Conservation (phyloP, 192 early-diverging fungal genomes). For the Phycomyces blakesleeanus region DNA sequence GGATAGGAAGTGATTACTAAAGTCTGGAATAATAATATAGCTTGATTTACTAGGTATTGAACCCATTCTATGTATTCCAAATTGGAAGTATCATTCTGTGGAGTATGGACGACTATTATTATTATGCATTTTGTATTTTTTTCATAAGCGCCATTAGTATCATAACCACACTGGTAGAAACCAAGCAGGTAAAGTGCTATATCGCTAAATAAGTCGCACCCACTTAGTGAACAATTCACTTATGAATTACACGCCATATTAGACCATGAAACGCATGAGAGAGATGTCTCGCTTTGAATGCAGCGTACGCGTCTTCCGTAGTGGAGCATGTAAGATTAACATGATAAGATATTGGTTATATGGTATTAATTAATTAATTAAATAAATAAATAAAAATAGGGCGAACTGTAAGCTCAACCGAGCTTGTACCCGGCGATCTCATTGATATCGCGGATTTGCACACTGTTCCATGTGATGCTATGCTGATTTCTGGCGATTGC, state of each 20-base stretch:
- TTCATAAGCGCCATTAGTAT: conserved; percentile 81
- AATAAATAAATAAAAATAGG: conserved; percentile 24
- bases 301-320: conserved; percentile 69
- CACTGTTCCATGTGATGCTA: conserved; percentile 86
- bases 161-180: conserved; percentile 74
- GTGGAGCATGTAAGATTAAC: conserved; percentile 47
- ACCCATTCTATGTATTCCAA: conserved; percentile 85
- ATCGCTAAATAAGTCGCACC: no score
- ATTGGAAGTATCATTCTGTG: conserved; percentile 72
- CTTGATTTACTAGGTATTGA: conserved; percentile 52
- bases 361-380: conserved; percentile 49
- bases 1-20: not conserved
- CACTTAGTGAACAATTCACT: no score
- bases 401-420: conserved; percentile 30
- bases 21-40: not conserved
- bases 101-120: conserved; percentile 91
- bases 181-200: conserved; percentile 53
- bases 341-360: not conserved
- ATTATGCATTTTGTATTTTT: conserved; percentile 92
- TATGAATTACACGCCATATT: no score
- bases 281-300: conserved; percentile 91
- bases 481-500: conserved; percentile 90
- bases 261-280: conserved; percentile 68
- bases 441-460: conserved; percentile 72
- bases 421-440: conserved; percentile 95